A percentile compares a stretch with the other conserved stretches of the same genome.
Conservation (phyloP, 108 stramenopile species). For the Cyclotella cryptica region DNA sequence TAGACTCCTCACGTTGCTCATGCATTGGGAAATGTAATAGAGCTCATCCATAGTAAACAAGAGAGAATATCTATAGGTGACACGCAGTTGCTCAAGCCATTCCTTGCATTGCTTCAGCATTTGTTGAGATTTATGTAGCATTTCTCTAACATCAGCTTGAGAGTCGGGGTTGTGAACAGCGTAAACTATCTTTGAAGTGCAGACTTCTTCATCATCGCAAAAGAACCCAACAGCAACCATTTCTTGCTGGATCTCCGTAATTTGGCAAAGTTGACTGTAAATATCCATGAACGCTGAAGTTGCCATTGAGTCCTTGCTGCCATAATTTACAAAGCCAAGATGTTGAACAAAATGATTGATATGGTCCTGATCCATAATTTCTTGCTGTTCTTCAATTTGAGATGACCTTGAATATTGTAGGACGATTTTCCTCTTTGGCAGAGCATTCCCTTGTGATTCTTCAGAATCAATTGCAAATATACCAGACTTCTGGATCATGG, state of each 20-base stretch:
- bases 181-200: not conserved
- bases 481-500: slow-evolving; percentile 20
- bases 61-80: slow-evolving; percentile 17
- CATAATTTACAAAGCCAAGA: slow-evolving; percentile 25
- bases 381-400: not conserved
- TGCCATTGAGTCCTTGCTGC: slow-evolving; percentile 5
- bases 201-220: not conserved
- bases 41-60: slow-evolving; percentile 30
- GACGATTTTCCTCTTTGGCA: not conserved
- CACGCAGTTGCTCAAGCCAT: slow-evolving; percentile 19
- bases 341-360: slow-evolving; percentile 22
- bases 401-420: slow-evolving; percentile 15
- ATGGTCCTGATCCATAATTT: slow-evolving; percentile 18
- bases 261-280: not conserved
- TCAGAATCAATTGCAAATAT: slow-evolving; percentile 4
- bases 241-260: not conserved
- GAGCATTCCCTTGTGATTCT: not conserved
- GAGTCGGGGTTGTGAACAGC: not conserved
- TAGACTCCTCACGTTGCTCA: not conserved
- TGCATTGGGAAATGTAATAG: slow-evolving; percentile 5
- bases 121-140: not conserved
- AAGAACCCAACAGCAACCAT: slow-evolving; percentile 1
- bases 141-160: not conserved
- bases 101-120: slow-evolving; percentile 12
- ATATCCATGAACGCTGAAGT: not conserved